A percentile compares a stretch with the other conserved stretches of the same genome.
These are phyloP conservation scores for Musa beccarii DNA, from an alignment of 176 grass and related monocot species.

Conservation along the genomic window DNA sequence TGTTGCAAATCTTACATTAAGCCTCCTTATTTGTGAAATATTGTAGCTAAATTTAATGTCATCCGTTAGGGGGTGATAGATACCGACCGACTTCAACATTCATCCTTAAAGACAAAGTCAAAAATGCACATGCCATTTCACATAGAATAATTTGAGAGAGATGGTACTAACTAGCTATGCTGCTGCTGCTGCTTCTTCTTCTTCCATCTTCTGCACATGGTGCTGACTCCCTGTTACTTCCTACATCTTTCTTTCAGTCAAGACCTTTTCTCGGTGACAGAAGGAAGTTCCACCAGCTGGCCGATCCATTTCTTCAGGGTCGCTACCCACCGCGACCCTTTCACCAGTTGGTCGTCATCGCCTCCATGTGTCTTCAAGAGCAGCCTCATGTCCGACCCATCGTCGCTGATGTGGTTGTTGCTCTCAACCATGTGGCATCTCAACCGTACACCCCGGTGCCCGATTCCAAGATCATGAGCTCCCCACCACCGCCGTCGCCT, in stretches of 20 bases:
- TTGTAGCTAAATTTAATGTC: too few relatives aligned
- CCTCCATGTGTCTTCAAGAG: slow-evolving; percentile 90
- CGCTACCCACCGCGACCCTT: slow-evolving; percentile 53
- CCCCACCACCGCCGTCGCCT: slow-evolving; percentile 18
- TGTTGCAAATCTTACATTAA: too few relatives aligned
- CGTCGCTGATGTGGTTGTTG: slow-evolving; percentile 56
- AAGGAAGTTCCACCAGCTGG: slow-evolving; percentile 62
- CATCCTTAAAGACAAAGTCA: background rate
- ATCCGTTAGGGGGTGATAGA: too few relatives aligned
- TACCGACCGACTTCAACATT: too few relatives aligned
- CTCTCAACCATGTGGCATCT: slow-evolving; percentile 58
- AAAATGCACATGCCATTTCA: background rate
- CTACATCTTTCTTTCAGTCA: slow-evolving; percentile 37
- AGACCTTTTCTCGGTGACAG: slow-evolving; percentile 63
- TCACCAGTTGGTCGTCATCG: slow-evolving; percentile 68
- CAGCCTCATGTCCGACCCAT: slow-evolving; percentile 85
- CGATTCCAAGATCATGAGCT: slow-evolving; percentile 4
- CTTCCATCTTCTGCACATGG: background rate
- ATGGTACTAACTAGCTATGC: background rate
- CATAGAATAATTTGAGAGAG: background rate
- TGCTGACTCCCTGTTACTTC: background rate
- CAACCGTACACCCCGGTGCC: slow-evolving; percentile 40
- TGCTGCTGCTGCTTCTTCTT: background rate
- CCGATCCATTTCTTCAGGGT: slow-evolving; percentile 54
- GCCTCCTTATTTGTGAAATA: background rate